Evolutionary conservation across 2,329 filamentous ascomycete species (phyloP), one percentile per base, ranked within the genome.

Genomic region (Calycina marina): DNA sequence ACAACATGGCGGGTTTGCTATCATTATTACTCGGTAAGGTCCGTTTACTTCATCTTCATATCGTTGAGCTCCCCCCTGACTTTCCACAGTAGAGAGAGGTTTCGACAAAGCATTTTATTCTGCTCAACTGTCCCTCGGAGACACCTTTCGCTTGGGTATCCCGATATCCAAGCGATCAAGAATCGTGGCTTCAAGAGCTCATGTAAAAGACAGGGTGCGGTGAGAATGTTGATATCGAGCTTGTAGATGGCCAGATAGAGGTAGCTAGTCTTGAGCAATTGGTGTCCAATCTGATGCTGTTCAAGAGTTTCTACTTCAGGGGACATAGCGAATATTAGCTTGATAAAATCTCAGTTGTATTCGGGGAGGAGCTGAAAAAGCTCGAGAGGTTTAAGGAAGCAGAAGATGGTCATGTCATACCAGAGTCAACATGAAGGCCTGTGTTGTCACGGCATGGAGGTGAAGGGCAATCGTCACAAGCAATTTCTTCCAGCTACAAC

Each of bases 1-100:
- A 16, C 86, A 85, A 57, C 88, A 86, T 0, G 88, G 88, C 28
- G 88, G 88, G 41, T 77, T 96, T 1, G 29, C 28, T 6, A 34
- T 41, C 14, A 28, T 40, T 8, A 40, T 32, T 6, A 40, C 36
- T 12, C 41, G 41, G 41, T 25, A 28, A 30, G 24, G 37, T 40
- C 32, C 26, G 31, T 18, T 12, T 17, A 22, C 24, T 18, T 17
- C 20, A 9, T 28, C 9, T 13, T n/a, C 20, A 24, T 24, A 24
- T n/a, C 8, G 20, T 8, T 24, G n/a, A 13, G 11, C 11, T n/a
- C 5, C 11, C 14, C 24, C 10, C 5, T 25, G 16, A 26, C 14
- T 29, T 10, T 14, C 17, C 13, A 22, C 12, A n/a, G 22, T 6
- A 42, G 40, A 42, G 20, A 28, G 35, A 8, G 38, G 36, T 22